These are phyloP conservation scores for Malassezia caprae DNA, from an alignment of 1,284 basidiomycete species.

Conservation along the genomic window DNA sequence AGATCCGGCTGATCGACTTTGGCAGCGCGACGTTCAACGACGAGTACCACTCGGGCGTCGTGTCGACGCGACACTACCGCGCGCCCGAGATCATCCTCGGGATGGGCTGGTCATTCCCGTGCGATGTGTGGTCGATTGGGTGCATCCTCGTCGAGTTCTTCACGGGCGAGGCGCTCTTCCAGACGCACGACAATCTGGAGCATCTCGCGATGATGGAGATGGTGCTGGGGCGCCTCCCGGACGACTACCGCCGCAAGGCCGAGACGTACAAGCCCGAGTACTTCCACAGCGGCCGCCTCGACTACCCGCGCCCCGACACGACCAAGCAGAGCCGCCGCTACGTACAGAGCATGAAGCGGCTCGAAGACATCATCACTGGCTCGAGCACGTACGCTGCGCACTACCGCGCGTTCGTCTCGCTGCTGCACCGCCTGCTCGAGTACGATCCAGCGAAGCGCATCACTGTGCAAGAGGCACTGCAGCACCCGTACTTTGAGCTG, in stretches of 20 bases:
- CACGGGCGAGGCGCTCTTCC: slow-evolving; percentile 93
- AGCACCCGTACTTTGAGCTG: slow-evolving; percentile 44
- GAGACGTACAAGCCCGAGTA: slow-evolving; percentile 69
- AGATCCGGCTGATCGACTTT: slow-evolving; percentile 96
- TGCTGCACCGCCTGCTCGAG: slow-evolving; percentile 73
- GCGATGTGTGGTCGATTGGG: slow-evolving; percentile 94
- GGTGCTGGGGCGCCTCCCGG: slow-evolving; percentile 93
- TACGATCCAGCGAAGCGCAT: slow-evolving; percentile 70
- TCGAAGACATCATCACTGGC: slow-evolving; percentile 72
- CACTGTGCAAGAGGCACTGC: slow-evolving; percentile 37
- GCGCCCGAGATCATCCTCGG: slow-evolving; percentile 95
- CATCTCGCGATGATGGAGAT: slow-evolving; percentile 99
- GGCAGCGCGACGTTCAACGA: slow-evolving; percentile 95
- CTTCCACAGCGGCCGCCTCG: slow-evolving; percentile 74
- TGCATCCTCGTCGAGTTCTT: slow-evolving; percentile 98
- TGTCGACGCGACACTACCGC: slow-evolving; percentile 94
- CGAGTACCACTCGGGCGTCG: slow-evolving; percentile 96
- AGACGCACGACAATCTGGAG: slow-evolving; percentile 96
- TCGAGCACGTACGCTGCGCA: slow-evolving; percentile 32
- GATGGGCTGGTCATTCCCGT: slow-evolving; percentile 94
- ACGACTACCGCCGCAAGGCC: slow-evolving; percentile 58
- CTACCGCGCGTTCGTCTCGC: slow-evolving; percentile 72
- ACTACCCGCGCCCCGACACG: slow-evolving; percentile 81
- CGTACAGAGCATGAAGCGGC: slow-evolving; percentile 70
- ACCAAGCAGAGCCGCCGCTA: slow-evolving; percentile 85